Percentiles rank a stretch among this genome's conserved stretches.
These are phyloP conservation scores for Cercis canadensis DNA, from an alignment of 306 rosid species.

Conservation along the genomic window DNA sequence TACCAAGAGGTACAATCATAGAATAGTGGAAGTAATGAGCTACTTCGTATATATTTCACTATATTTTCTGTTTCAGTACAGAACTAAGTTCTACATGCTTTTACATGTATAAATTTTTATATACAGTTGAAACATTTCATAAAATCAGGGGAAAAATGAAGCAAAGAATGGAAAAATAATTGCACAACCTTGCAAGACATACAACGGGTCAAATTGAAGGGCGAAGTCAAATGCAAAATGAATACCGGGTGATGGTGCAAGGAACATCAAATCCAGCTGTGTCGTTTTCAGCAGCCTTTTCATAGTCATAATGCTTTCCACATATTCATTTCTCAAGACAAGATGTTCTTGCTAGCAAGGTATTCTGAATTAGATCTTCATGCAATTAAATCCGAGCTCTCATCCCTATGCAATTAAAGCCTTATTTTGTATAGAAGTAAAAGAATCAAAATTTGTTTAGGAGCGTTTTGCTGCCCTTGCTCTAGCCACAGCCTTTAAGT, in stretches of 20 bases:
- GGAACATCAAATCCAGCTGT: slow-evolving; percentile 8
- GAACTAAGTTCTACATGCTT: slow-evolving; percentile 32
- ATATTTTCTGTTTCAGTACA: slow-evolving; percentile 12
- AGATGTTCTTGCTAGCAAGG: slow-evolving; percentile 19
- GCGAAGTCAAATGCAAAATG: too few species aligned
- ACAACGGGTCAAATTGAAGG: not conserved
- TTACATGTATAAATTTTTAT: slow-evolving; percentile 44
- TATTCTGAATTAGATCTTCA: slow-evolving; percentile 8
- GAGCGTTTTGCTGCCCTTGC: slow-evolving; percentile 58
- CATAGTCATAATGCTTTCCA: slow-evolving; percentile 26
- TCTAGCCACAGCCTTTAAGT: slow-evolving; percentile 65
- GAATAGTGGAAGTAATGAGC: not conserved
- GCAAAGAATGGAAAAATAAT: too few species aligned
- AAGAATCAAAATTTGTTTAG: slow-evolving; percentile 19
- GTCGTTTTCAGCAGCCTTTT: slow-evolving; percentile 38
- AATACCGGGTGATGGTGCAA: not conserved
- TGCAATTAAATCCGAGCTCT: slow-evolving; percentile 30
- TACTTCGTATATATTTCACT: slow-evolving; percentile 16
- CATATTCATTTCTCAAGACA: slow-evolving; percentile 35
- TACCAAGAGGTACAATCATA: not conserved
- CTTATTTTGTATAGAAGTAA: not conserved
- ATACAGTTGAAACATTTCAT: slow-evolving; percentile 25
- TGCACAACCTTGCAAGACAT: slow-evolving; percentile 27
- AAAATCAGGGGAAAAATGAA: not conserved
- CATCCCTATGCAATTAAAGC: not conserved